Conservation (phyloP, 1,284 basidiomycete genomes). For the Boletus semigastroideus region DNA sequence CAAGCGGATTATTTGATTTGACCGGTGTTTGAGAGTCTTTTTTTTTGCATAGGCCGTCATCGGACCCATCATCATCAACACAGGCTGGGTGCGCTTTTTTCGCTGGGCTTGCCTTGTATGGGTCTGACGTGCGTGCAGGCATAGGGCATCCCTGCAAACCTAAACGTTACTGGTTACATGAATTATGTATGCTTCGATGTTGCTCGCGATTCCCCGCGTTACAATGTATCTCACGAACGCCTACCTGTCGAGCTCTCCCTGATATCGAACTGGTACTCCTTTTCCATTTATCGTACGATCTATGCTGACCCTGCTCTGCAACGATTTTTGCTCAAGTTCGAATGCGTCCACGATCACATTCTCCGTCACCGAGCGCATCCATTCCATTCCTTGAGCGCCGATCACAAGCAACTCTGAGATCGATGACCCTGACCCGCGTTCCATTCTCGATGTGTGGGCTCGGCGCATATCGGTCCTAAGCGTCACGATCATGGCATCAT, state of each 20-base stretch:
- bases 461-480: slow-evolving; percentile 45
- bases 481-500: slow-evolving; percentile 43
- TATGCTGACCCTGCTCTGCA: slow-evolving; percentile 50
- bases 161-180: slow-evolving; percentile 13
- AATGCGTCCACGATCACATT: slow-evolving; percentile 8
- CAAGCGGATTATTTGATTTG: slow-evolving; percentile 7
- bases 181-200: slow-evolving; percentile 8
- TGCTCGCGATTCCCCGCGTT: background rate
- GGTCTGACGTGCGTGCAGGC: background rate
- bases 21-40: slow-evolving; percentile 36
- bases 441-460: slow-evolving; percentile 55
- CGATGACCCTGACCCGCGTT: slow-evolving; percentile 48
- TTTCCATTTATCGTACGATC: background rate
- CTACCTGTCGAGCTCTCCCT: background rate
- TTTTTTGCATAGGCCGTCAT: slow-evolving; percentile 62
- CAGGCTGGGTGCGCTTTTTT: slow-evolving; percentile 32
- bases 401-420: slow-evolving; percentile 19
- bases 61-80: slow-evolving; percentile 54
- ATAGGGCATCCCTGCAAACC: slow-evolving; percentile 11
- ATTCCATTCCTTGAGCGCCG: background rate
- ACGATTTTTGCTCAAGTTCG: slow-evolving; percentile 49
- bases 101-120: background rate
- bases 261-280: slow-evolving; percentile 6
- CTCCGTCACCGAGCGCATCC: slow-evolving; percentile 1
- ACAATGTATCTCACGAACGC: background rate